Evolutionary conservation across 306 rosid species (phyloP), one percentile per base, ranked within the genome.

Genomic region (Gillenia trifoliata): DNA sequence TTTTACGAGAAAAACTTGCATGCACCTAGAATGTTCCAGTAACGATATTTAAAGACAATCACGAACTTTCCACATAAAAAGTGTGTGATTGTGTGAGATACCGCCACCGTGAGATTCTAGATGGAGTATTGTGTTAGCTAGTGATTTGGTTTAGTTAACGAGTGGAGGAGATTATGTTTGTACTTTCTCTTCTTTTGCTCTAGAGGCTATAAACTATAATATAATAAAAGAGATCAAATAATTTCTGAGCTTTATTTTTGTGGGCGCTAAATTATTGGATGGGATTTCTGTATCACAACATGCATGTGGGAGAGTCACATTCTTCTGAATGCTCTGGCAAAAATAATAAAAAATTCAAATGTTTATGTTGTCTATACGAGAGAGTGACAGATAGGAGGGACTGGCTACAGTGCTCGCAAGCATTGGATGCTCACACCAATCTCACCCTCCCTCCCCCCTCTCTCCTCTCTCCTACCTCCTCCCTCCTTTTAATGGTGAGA

Each of bases 111-210:
- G 8, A 47, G 8, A 47, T 16, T 47, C 0, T 0, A 47, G 23
- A 54, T 30, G 31, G 3, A 52, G 74, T 79, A 65, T 50, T 74
- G 66, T 70, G 62, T 20, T 16, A 29, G 12, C 20, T 59, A 26
- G 34, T 59, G 60, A 50, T 64, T 71, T 61, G 70, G 61, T 36
- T 7, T 29, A 28, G n/a, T 6, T 1, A 7, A 55, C n/a, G 23
- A 60, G 76, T 40, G 29, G 68, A 72, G 76, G 68, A 72, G 68
- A 60, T 59, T 20, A 2, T 57, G 76, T 59, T 19, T 25, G 28
- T 72, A 66, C 38, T 8, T 9, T 59, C 68, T 72, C 76, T 38
- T 57, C 41, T 28, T 2, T 40, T 59, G 23, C 57, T 10, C 4
- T 59, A 17, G 15, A 22, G 61, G 28, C 26, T 10, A 55, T 55